Evolutionary conservation across 352 stramenopile species (phyloP).

Genomic region (Phytopythium montanum): DNA sequence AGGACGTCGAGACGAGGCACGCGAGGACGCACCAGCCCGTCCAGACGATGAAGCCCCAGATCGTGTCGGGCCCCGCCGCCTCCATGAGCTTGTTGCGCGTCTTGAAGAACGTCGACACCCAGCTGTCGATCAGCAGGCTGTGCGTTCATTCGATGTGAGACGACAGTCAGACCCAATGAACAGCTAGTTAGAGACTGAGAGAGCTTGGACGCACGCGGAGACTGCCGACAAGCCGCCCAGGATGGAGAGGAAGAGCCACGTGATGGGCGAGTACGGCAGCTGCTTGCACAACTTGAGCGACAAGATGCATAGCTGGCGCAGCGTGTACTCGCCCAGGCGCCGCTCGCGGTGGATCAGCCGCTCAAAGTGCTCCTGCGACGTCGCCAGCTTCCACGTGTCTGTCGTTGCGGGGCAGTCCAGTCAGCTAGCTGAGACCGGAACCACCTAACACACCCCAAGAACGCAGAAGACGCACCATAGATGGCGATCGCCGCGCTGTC

Average conservation of each 20-base stretch:
- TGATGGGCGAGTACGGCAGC: slow-evolving; percentile 78
- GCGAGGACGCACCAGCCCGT: slow-evolving; percentile 54
- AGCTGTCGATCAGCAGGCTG: slow-evolving; percentile 64
- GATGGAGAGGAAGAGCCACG: slow-evolving; percentile 71
- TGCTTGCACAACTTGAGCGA: slow-evolving; percentile 69
- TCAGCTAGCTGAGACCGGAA: neutral
- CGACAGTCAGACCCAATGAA: neutral
- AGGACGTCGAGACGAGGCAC: slow-evolving; percentile 50
- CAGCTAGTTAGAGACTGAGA: neutral
- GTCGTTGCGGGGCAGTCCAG: neutral
- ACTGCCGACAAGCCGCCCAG: slow-evolving; percentile 53
- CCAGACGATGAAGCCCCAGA: slow-evolving; percentile 63
- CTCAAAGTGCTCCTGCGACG: slow-evolving; percentile 63
- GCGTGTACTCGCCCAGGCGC: slow-evolving; percentile 38
- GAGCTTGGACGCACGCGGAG: slow-evolving; percentile 39
- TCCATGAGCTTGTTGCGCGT: slow-evolving; percentile 54
- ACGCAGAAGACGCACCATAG: neutral
- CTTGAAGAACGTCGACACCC: slow-evolving; percentile 64
- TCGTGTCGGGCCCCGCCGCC: slow-evolving; percentile 47
- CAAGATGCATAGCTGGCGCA: slow-evolving; percentile 52
- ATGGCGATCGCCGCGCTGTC: neutral
- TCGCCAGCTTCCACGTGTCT: slow-evolving; percentile 75
- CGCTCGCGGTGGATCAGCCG: slow-evolving; percentile 47
- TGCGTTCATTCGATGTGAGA: neutral
- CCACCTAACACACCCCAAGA: neutral